phyloP scores from a whole-genome alignment of 1,139 yeast species.

The Candida freyschussii region DNA sequence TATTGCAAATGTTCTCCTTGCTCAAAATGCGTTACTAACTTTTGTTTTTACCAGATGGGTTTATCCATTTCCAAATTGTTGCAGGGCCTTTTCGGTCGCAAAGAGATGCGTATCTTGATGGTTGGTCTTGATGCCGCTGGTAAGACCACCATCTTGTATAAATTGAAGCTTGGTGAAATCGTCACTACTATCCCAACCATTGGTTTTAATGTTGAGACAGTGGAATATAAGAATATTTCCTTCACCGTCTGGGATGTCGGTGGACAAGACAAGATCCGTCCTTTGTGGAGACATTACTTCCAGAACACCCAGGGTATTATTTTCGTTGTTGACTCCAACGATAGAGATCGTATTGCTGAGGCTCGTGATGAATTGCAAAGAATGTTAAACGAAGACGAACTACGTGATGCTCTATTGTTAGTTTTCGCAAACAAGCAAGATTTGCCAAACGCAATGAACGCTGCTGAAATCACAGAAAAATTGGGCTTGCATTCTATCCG shows the following conservation, averaged over 20 bases:
- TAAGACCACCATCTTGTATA: conserved; percentile 86
- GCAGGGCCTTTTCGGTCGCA: conserved; percentile 78
- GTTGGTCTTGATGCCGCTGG: conserved; percentile 93
- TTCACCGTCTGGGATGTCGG: conserved; percentile 97
- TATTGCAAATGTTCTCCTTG: neutral
- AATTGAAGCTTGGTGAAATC: conserved; percentile 86
- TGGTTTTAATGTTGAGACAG: conserved; percentile 93
- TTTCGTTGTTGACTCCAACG: conserved; percentile 89
- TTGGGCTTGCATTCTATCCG: conserved; percentile 78
- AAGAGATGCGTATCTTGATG: conserved; percentile 89
- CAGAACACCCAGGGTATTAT: conserved; percentile 93
- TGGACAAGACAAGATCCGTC: conserved; percentile 96
- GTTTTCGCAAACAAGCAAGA: conserved; percentile 94
- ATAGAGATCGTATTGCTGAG: conserved; percentile 89
- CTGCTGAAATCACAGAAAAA: conserved; percentile 83
- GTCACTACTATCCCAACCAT: conserved; percentile 92
- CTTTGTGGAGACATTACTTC: conserved; percentile 93
- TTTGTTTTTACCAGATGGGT: conserved; percentile 51
- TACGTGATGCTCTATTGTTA: conserved; percentile 82
- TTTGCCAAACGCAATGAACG: conserved; percentile 88
- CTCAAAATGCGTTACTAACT: conserved; percentile 1
- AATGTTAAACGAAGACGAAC: conserved; percentile 91
- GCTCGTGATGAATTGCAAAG: conserved; percentile 93
- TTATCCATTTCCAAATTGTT: conserved; percentile 82
- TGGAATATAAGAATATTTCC: conserved; percentile 89